phyloP scores from a whole-genome alignment of 2,329 filamentous ascomycete genomes.

The Sporothrix euskadiensis region DNA sequence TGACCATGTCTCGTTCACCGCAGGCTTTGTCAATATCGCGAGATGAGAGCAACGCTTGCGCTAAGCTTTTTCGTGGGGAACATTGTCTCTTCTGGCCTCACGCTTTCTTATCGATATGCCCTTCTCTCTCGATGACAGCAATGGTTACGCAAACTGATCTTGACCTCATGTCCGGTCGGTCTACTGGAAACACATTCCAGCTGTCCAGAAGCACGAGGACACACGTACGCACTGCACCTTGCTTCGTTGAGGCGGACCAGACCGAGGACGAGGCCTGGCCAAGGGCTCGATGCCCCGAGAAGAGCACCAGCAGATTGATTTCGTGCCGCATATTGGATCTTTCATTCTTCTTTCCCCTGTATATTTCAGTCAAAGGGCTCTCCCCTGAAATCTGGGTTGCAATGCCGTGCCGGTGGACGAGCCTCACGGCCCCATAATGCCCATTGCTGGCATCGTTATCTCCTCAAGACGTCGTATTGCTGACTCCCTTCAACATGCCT shows the following conservation, averaged over 20 bases:
- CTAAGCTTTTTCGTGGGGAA: neutral
- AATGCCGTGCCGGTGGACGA: slow-evolving; percentile 17
- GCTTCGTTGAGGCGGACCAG: neutral
- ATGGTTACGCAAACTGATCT: neutral
- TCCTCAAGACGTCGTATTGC: neutral
- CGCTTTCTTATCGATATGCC: neutral
- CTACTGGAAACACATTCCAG: neutral
- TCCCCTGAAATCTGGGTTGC: slow-evolving; percentile 16
- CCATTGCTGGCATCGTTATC: neutral
- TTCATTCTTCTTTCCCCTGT: neutral
- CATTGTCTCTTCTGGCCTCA: neutral
- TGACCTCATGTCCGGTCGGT: neutral
- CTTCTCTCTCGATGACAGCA: neutral
- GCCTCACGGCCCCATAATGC: neutral
- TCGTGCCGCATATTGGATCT: neutral
- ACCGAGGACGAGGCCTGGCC: neutral
- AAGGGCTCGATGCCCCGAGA: neutral
- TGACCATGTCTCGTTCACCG: neutral
- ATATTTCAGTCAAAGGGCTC: neutral
- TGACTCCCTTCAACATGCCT: neutral
- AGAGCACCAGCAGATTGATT: neutral
- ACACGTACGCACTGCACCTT: neutral
- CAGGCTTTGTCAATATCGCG: neutral
- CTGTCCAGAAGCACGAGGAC: neutral
- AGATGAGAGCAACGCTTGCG: neutral